Base-by-base conservation (phyloP, 179 eudicot genomes). In the Kewa caespitosa region DNA sequence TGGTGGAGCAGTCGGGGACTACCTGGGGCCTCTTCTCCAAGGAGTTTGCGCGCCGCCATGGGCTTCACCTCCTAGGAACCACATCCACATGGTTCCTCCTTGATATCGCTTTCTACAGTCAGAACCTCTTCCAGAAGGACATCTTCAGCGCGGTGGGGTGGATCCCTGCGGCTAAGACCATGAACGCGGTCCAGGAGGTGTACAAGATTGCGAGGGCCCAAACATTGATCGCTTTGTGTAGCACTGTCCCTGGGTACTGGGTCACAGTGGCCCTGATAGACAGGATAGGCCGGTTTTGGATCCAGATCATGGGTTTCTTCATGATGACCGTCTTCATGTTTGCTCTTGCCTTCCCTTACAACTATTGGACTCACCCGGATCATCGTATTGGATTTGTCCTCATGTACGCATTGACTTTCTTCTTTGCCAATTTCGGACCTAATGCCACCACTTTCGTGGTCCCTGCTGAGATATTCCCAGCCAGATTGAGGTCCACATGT, bases 221-320 rank as follows among this genome's bases (percentile, higher is more conserved):
- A 25, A 87, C 88, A 27, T 78, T 89, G 5, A 87, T 89, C 27
- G 90, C 89, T 3, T 75, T 87, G 0, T 82, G 86, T 32, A 84
- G 90, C 63, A 87, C 90, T 17, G 90, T 87, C 55, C 90, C 90
- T 0, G 90, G 90, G 1, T 87, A 87, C 64, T 85, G 90, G 90
- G 71, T 84, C 74, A 87, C 90, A 0, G 88, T 87, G 14, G 76
- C 75, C 18, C 76, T 89, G 5, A 89, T 89, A 8, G 92, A 89
- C 13, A 67, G 68, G 32, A 83, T 87, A 2, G 90, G 90, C 3
- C 57, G 90, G 55, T 87, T 87, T 39, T 34, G 75, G 8, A 87
- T 87, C 28, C 90, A 87, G 38, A 55, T 89, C 9, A 14, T 85
- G 60, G 92, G 92, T 0, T 89, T 89, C 80, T 81, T 75, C n/a